phyloP scores from a whole-genome alignment of 495 filamentous ascomycete species.

The Tuber indicum region DNA sequence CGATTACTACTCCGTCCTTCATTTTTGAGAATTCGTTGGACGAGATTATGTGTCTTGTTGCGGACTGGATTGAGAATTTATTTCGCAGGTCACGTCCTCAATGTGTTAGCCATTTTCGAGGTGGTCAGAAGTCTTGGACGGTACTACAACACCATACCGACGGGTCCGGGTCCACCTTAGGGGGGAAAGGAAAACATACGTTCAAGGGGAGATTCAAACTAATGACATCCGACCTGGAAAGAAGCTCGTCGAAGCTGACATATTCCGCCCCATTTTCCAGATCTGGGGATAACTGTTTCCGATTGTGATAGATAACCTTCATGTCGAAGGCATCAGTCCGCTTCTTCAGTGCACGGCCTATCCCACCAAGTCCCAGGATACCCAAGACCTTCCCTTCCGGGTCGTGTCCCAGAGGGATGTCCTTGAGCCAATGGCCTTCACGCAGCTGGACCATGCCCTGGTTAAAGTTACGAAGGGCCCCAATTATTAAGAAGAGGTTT shows the following conservation, averaged over 20 bases:
- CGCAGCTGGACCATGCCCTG: conserved; percentile 56
- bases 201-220: conserved; percentile 71
- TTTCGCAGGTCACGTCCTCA: neutral
- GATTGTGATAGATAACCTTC: conserved; percentile 67
- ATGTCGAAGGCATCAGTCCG: conserved; percentile 65
- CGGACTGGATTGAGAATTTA: neutral
- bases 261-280: conserved; percentile 58
- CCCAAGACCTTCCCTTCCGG: conserved; percentile 61
- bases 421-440: conserved; percentile 54
- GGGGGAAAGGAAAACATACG: conserved; percentile 31
- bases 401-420: conserved; percentile 55
- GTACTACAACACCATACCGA: neutral
- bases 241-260: conserved; percentile 62
- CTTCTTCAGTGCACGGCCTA: conserved; percentile 67
- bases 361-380: conserved; percentile 82
- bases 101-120: neutral
- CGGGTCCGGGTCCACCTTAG: neutral
- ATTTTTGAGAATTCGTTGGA: conserved; percentile 60
- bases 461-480: conserved; percentile 66
- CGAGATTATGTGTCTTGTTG: conserved; percentile 64
- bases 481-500: conserved; percentile 70
- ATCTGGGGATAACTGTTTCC: conserved; percentile 51
- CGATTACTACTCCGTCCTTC: conserved; percentile 70
- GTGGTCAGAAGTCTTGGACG: neutral
- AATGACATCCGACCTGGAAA: conserved; percentile 63